Conservation (phyloP, 2,329 filamentous ascomycete species). For the Cryoendolithus antarcticus region DNA sequence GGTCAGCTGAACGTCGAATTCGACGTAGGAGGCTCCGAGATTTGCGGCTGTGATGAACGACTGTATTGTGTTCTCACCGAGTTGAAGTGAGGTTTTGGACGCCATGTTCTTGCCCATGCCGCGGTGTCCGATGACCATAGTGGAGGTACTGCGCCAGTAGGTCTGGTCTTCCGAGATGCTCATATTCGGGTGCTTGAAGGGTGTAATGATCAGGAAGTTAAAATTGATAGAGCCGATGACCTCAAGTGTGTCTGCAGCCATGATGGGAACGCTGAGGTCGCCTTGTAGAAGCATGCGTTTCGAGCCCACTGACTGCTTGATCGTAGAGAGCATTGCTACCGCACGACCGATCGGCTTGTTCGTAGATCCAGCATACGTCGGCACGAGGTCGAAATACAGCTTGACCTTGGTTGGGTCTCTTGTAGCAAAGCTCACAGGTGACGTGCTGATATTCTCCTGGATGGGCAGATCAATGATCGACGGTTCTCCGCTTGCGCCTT, state of each 20-base stretch:
- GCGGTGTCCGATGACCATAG: constrained; percentile 66
- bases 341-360: constrained; percentile 79
- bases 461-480: constrained; percentile 86
- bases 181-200: constrained; percentile 90
- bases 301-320: constrained; percentile 70
- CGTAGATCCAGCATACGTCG: constrained; percentile 74
- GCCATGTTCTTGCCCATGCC: constrained; percentile 83
- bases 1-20: constrained; percentile 87
- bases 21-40: constrained; percentile 63
- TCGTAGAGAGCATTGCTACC: constrained; percentile 74
- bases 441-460: constrained; percentile 85
- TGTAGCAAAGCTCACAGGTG: constrained; percentile 82
- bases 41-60: constrained; percentile 96
- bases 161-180: constrained; percentile 80
- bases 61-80: constrained; percentile 89
- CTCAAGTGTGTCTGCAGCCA: constrained; percentile 68
- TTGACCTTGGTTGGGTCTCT: constrained; percentile 69
- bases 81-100: constrained; percentile 72
- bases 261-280: constrained; percentile 81
- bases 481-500: constrained; percentile 72
- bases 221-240: constrained; percentile 93
- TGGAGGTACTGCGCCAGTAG: constrained; percentile 89
- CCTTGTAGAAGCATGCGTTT: constrained; percentile 87
- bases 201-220: constrained; percentile 90
- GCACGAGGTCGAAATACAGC: constrained; percentile 85